These are phyloP conservation scores for Cyberlindnera samutprakarnensis DNA, from an alignment of 805 yeast genomes.

Conservation along the genomic window DNA sequence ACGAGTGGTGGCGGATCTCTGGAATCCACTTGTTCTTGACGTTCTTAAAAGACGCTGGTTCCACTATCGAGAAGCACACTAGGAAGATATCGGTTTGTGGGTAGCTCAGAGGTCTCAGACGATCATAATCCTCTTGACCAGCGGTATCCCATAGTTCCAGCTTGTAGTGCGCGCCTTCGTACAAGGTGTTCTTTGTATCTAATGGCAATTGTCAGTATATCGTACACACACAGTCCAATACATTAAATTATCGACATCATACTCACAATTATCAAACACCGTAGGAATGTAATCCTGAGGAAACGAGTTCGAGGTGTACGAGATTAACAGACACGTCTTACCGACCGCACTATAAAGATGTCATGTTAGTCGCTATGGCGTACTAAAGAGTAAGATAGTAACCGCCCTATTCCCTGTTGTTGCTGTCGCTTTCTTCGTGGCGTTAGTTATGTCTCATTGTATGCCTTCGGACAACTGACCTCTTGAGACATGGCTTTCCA, in stretches of 20 bases:
- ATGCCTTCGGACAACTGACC: no score
- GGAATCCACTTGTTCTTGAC: constrained; percentile 81
- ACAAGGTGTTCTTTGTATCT: constrained; percentile 74
- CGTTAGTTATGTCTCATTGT: no score
- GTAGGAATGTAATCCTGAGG: constrained; percentile 94
- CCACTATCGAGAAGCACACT: constrained; percentile 78
- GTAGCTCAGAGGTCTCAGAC: constrained; percentile 81
- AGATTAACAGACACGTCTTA: constrained; percentile 79
- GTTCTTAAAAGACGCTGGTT: constrained; percentile 73
- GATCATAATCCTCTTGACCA: constrained; percentile 88
- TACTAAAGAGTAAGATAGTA: no score
- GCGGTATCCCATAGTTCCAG: constrained; percentile 95
- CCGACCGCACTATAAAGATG: constrained; percentile 75
- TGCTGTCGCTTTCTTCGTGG: no score
- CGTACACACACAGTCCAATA: background rate
- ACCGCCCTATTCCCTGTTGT: no score
- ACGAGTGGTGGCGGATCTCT: constrained; percentile 79
- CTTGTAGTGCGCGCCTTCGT: constrained; percentile 74
- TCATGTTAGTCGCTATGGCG: no score
- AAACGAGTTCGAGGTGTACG: constrained; percentile 87
- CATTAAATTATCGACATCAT: background rate
- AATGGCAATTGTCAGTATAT: constrained; percentile 1
- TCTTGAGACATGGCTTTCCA: no score
- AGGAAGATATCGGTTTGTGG: constrained; percentile 89
- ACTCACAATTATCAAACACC: constrained; percentile 69